Base-by-base conservation (phyloP, 2,329 filamentous ascomycete species). In the Sordariomycetes sp. region DNA sequence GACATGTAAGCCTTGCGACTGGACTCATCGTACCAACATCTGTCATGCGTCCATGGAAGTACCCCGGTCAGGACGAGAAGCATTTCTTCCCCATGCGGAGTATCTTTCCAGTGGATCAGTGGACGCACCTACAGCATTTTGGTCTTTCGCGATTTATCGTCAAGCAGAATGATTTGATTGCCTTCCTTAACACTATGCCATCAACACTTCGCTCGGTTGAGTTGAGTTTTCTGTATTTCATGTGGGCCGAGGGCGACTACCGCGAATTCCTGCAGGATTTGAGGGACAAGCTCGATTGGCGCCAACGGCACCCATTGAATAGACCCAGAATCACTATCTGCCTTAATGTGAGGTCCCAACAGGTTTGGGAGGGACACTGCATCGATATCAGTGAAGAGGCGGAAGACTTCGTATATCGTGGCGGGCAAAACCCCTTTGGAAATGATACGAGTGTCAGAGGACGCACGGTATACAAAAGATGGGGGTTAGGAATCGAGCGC, bases 201-300 rank as follows among this genome's bases (percentile, higher is more conserved):
- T 6, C 16, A 0, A 50, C 50, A 1, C 19, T 58, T 1, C 42
- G 45, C 7, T 52, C 50, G 2, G 38, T 60, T 1, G 48, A 62
- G 19, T 39, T 62, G 8, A 58, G 53, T 27, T 51, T 49, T 9
- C 38, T 60, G 1, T 9, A 6, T 4, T 57, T 57, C 17, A 2
- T 48, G 11, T 33, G 40, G n/a, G 11, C 10, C 16, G 27, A 18
- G 16, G 6, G 27, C 10, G 10, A 18, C 10, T 30, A 7, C 27
- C 11, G 40, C 21, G 28, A 40, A 8, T 29, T 53, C 5, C 40
- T 53, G 9, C 19, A 37, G 21, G 39, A 34, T 3, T 43, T 49
- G 15, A 30, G 16, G 16, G n/a, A 30, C 3, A 6, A 7, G 6
- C 27, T 30, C 11, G 27, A 30, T 15, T 30, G 27, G 6, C 11